Evolutionary conservation across 805 yeast genomes (phyloP).

Genomic region (Komagataella populi): DNA sequence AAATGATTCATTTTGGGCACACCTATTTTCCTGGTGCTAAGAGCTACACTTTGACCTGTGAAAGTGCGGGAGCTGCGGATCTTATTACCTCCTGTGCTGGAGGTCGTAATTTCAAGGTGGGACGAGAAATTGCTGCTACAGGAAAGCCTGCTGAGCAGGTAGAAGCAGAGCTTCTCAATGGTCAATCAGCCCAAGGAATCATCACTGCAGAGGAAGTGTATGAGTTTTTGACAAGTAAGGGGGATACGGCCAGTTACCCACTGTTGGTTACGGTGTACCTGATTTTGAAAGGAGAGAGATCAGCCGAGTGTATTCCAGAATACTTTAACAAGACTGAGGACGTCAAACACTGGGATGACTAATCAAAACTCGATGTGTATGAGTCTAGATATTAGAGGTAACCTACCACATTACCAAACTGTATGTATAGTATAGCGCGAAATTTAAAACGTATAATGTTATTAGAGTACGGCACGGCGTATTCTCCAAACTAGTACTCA

Average conservation of each 20-base stretch:
- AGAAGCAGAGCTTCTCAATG: constrained; percentile 78
- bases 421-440: background rate
- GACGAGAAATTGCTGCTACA: constrained; percentile 70
- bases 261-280: constrained; percentile 68
- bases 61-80: constrained; percentile 97
- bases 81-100: constrained; percentile 95
- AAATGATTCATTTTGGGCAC: constrained; percentile 77
- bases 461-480: background rate
- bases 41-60: constrained; percentile 77
- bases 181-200: constrained; percentile 95
- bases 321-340: background rate
- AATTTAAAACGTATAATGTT: background rate
- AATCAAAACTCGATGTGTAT: background rate
- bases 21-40: constrained; percentile 66
- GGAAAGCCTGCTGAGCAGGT: constrained; percentile 68
- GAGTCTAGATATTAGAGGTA: background rate
- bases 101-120: constrained; percentile 93
- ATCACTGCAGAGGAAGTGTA: constrained; percentile 86
- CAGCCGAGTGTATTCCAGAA: constrained; percentile 10
- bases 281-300: constrained; percentile 52
- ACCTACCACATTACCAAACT: no score
- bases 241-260: constrained; percentile 62
- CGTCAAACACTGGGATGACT: background rate
- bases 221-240: constrained; percentile 51
- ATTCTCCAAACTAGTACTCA: background rate